Evolutionary conservation across 106 monocot species (phyloP), one percentile per base, ranked within the genome.

Genomic region (Apostasia ramifera): DNA sequence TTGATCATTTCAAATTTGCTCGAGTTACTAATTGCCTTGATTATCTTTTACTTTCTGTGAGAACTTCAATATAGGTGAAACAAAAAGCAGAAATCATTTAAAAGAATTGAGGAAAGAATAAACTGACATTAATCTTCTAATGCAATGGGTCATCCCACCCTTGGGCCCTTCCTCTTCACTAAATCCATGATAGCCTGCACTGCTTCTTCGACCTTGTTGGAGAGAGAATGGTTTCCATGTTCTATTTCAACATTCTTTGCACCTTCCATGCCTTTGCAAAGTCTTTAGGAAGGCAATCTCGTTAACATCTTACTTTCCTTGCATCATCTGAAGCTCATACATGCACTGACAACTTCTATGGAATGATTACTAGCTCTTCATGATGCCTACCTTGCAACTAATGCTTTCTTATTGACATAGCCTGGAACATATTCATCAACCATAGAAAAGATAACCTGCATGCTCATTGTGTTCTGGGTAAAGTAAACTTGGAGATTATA

Each of bases 141-240:
- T 74, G 84, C 97, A 92, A 98, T 47, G 97, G 97, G 62, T 98
- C 97, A 63, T 98, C 97, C 97, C 97, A 92, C 5, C 97, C 97
- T 73, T 81, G 93, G 92, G 11, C 92, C 97, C 53, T 90, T 93
- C 59, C 97, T 87, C 78, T 80, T 93, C 13, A 98, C 83, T 77
- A 98, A 98, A 63, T 85, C 92, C 57, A 93, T 1, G 57, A 98
- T 87, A 39, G 97, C 90, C n/a, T 79, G 73, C 38, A 93, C 92
- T 41, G 84, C 89, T 70, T 98, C 97, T 70, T 87, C 69, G n/a
- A 87, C 83, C 68, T 93, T 73, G 73, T 98, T 93, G 53, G 97
- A 98, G 57, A 98, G 87, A 56, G 87, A 64, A 69, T 98, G 97
- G 66, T 90, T 92, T 69, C 97, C 97, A 66, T 74, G 82, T 56